Percentiles rank a stretch among this genome's conserved stretches.
Evolutionary conservation across 208 protist species (phyloP).

Genomic region (Vickermania spadyakhi): DNA sequence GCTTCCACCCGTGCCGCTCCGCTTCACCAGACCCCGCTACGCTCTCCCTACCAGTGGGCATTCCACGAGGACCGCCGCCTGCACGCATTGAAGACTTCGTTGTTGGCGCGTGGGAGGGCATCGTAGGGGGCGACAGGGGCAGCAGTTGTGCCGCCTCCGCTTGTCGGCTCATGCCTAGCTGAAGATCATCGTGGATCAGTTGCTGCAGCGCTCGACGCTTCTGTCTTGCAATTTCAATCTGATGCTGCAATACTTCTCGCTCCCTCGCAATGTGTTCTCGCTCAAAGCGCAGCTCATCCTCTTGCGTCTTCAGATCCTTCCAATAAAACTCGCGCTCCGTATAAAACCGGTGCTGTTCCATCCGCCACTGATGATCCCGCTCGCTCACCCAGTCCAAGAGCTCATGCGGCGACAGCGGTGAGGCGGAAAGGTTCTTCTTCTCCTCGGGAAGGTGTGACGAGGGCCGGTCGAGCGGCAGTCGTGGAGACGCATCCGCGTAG

Average conservation of each 20-base stretch:
- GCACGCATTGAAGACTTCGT: too few relatives aligned
- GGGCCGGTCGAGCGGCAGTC: too few relatives aligned
- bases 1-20: too few relatives aligned
- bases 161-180: not conserved
- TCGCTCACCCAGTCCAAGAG: constrained; percentile 25
- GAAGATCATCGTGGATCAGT: not conserved
- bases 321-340: constrained; percentile 34
- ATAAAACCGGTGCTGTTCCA: constrained; percentile 56
- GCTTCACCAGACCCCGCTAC: too few relatives aligned
- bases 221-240: constrained; percentile 18
- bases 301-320: constrained; percentile 14
- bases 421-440: too few relatives aligned
- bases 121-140: too few relatives aligned
- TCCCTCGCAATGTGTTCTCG: constrained; percentile 16
- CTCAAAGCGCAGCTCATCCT: constrained; percentile 25
- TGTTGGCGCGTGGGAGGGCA: too few relatives aligned
- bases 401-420: constrained; percentile 19
- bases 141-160: not conserved
- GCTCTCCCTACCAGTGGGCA: too few relatives aligned
- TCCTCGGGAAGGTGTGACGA: too few relatives aligned
- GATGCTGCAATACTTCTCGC: constrained; percentile 11
- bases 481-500: too few relatives aligned
- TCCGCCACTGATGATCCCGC: constrained; percentile 44
- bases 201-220: constrained; percentile 18
- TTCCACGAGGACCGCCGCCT: too few relatives aligned